phyloP scores from a whole-genome alignment of 768 basidiomycete species.

The Mycena indigotica region DNA sequence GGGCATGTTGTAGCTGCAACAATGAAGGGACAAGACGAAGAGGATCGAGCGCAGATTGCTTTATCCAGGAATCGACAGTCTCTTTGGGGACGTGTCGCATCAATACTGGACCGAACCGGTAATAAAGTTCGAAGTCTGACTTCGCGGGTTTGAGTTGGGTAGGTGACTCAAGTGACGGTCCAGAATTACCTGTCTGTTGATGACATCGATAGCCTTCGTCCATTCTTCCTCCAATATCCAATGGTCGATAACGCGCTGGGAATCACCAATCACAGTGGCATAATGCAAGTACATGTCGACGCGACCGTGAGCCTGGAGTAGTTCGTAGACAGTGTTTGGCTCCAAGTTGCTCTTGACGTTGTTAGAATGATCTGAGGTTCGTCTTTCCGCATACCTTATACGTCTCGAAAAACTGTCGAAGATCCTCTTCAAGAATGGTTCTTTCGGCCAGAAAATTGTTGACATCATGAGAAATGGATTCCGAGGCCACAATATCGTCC shows the following conservation, averaged over 20 bases:
- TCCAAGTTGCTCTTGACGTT: constrained; percentile 74
- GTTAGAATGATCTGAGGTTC: background rate
- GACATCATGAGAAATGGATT: constrained; percentile 76
- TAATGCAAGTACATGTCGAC: constrained; percentile 92
- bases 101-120: constrained; percentile 87
- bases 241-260: constrained; percentile 83
- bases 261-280: constrained; percentile 80
- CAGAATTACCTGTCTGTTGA: constrained; percentile 79
- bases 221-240: constrained; percentile 94
- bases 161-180: background rate
- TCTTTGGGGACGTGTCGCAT: constrained; percentile 86
- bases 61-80: constrained; percentile 91
- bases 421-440: constrained; percentile 86
- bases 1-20: constrained; percentile 74
- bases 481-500: constrained; percentile 91
- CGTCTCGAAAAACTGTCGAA: constrained; percentile 89
- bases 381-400: constrained; percentile 66
- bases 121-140: constrained; percentile 88
- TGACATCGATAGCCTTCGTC: constrained; percentile 85
- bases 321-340: constrained; percentile 82
- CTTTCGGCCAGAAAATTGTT: constrained; percentile 84
- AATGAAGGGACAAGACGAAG: constrained; percentile 87
- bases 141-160: constrained; percentile 36
- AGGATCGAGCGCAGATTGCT: constrained; percentile 78
- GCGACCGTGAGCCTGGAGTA: constrained; percentile 91